These are phyloP conservation scores for Larix kaempferi DNA, from an alignment of 75 land plant genomes.

Conservation along the genomic window DNA sequence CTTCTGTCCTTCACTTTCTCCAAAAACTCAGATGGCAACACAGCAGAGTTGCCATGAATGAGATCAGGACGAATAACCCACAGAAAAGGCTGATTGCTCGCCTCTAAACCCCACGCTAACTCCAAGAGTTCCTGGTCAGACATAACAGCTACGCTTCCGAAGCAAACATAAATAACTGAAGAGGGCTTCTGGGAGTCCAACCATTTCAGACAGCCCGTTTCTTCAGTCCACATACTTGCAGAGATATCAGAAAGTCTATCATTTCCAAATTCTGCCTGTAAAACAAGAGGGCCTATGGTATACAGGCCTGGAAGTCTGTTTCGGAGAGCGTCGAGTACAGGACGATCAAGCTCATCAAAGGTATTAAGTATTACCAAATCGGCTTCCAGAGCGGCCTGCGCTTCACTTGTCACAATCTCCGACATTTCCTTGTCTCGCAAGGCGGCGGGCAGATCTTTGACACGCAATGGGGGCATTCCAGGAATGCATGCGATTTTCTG, in stretches of 20 bases:
- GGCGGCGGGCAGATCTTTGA: conserved; percentile 11
- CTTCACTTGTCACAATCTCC: background rate
- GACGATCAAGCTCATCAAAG: conserved; percentile 5
- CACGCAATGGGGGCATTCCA: conserved; percentile 7
- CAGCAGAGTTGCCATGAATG: background rate
- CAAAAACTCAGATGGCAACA: background rate
- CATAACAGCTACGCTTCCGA: conserved; percentile 26
- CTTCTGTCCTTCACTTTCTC: conserved; percentile 10
- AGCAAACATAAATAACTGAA: conserved; percentile 40
- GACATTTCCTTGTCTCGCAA: background rate
- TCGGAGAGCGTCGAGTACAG: background rate
- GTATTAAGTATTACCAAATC: background rate
- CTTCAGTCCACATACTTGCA: conserved; percentile 9
- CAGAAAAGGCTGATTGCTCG: conserved; percentile 18
- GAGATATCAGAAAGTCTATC: background rate
- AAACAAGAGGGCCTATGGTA: conserved; percentile 9
- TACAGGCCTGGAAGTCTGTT: background rate
- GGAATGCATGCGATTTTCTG: conserved; percentile 10
- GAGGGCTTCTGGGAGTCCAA: conserved; percentile 24
- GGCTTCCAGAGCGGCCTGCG: background rate
- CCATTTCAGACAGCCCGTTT: conserved; percentile 30
- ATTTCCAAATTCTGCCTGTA: background rate
- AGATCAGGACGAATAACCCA: conserved; percentile 34
- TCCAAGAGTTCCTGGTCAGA: conserved; percentile 23
- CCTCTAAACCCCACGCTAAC: conserved; percentile 24